phyloP scores from a whole-genome alignment of 495 filamentous ascomycete genomes.

The Staphylotrichum tortipilum region DNA sequence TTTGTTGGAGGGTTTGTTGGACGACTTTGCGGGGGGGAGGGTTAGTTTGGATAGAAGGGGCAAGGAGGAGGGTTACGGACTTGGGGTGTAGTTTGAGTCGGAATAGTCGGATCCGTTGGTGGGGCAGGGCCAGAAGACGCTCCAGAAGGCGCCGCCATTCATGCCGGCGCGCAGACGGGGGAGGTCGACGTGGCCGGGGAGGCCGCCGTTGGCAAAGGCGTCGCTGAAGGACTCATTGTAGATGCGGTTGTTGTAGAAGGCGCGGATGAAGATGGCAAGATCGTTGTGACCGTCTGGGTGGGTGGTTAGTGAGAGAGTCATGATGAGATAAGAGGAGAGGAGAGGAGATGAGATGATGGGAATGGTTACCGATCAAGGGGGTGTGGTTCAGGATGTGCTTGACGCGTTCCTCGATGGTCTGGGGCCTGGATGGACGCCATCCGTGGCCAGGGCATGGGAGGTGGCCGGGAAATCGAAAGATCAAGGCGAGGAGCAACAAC shows the following conservation, averaged over 20 bases:
- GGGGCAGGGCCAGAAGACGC: conserved; percentile 74
- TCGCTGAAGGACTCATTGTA: conserved; percentile 63
- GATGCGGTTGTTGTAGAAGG: conserved; percentile 66
- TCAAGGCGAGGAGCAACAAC: background rate
- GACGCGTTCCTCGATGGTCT: conserved; percentile 56
- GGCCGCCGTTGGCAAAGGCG: conserved; percentile 56
- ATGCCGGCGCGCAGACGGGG: conserved; percentile 51
- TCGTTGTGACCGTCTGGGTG: conserved; percentile 84
- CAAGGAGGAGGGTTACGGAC: conserved; percentile 15
- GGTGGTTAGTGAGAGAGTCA: background rate
- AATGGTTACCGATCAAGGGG: conserved; percentile 62
- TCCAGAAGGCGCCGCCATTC: conserved; percentile 83
- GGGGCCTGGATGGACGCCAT: conserved; percentile 5
- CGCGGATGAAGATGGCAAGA: conserved; percentile 63
- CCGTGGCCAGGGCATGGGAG: background rate
- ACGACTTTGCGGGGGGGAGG: conserved; percentile 31
- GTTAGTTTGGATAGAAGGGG: background rate
- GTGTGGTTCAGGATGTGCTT: conserved; percentile 59
- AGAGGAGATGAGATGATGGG: too few relatives aligned
- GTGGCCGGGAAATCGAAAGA: background rate
- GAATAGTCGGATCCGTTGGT: conserved; percentile 61
- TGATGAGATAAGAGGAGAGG: background rate
- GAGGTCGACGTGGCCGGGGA: conserved; percentile 71
- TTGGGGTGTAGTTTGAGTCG: conserved; percentile 54
- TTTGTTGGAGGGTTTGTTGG: conserved; percentile 66